phyloP scores from a whole-genome alignment of 441 rosid species.

The Mallotus repandus region DNA sequence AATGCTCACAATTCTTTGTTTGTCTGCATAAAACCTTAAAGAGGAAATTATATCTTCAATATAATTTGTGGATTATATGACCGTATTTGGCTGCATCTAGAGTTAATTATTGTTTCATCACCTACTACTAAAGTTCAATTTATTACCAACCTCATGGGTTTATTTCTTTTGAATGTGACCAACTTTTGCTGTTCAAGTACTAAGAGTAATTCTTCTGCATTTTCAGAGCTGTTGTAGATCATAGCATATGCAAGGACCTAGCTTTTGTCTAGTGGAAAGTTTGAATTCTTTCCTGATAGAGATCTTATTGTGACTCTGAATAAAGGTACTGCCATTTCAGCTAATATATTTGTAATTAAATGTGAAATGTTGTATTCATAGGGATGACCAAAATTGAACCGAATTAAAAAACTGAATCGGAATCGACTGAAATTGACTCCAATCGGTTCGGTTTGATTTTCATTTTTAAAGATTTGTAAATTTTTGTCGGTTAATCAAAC shows the following conservation, averaged over 20 bases:
- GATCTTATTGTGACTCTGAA: constrained; percentile 87
- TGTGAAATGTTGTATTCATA: not conserved
- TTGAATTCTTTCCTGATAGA: constrained; percentile 88
- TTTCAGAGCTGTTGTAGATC: constrained; percentile 57
- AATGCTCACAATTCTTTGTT: not conserved
- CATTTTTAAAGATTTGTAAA: too few relatives aligned
- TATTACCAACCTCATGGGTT: not conserved
- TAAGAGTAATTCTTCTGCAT: constrained; percentile 16
- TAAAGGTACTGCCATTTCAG: constrained; percentile 52
- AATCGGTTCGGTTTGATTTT: too few relatives aligned
- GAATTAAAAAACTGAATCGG: too few relatives aligned
- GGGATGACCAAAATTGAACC: too few relatives aligned
- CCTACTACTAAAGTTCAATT: too few relatives aligned
- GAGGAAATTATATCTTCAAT: not conserved
- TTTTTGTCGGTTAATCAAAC: too few relatives aligned
- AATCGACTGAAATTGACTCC: too few relatives aligned
- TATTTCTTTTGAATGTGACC: constrained; percentile 11
- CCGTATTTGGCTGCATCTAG: not conserved
- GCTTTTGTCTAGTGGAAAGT: constrained; percentile 74
- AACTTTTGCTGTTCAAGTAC: constrained; percentile 17
- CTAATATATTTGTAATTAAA: not conserved
- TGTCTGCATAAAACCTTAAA: not conserved
- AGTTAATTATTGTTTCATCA: not conserved
- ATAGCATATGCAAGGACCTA: constrained; percentile 24
- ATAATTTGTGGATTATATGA: not conserved